Base-by-base conservation (phyloP, 1,284 basidiomycete genomes). In the Peniophora sp. region DNA sequence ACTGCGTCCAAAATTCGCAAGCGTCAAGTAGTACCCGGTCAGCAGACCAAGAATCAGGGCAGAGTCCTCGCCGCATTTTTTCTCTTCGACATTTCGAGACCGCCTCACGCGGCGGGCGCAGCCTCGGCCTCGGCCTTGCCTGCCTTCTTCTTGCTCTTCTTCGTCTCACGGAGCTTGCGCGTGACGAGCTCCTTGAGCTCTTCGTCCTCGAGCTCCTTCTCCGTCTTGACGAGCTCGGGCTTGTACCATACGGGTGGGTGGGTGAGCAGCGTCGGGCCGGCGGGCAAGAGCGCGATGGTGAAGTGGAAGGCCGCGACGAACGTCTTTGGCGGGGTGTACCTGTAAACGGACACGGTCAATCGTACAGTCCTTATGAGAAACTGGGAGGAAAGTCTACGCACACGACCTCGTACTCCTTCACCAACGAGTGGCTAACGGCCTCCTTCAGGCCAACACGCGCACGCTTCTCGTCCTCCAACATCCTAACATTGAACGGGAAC, bases 401-500 rank as follows among this genome's bases (percentile, higher is more conserved):
- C 88, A 89, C 74, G 54, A 95, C 87, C 66, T 95, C 90, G 68
- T 93, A 95, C 37, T 90, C 88, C 68, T 91, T 92, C 54, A 96
- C 80, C 18, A 96, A 75, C 63, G 81, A 83, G 69, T 99, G 96
- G 66, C 95, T 87, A 44, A 93, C 91, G 53, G 95, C 95, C 73
- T 99, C 96, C 68, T 92, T 88, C 34, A 99, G 80, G 61, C 96
- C 96, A 79, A 99, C 87, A 50, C 94, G 85, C 20, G 93, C 88
- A 51, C 91, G 83, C 72, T 95, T 93, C 76, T 97, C 94, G 64
- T 99, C 95, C 54, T 97, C 96, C 54, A 99, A 78, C 50, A 79
- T 79, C 57, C 96, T 89, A 55, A 99, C 79, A 64, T 95, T 97
- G 81, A 99, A 97, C 43, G 96, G 96, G 85, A 99, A 99, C 6